Conservation (phyloP, 306 rosid species). For the Cucumis melo region DNA sequence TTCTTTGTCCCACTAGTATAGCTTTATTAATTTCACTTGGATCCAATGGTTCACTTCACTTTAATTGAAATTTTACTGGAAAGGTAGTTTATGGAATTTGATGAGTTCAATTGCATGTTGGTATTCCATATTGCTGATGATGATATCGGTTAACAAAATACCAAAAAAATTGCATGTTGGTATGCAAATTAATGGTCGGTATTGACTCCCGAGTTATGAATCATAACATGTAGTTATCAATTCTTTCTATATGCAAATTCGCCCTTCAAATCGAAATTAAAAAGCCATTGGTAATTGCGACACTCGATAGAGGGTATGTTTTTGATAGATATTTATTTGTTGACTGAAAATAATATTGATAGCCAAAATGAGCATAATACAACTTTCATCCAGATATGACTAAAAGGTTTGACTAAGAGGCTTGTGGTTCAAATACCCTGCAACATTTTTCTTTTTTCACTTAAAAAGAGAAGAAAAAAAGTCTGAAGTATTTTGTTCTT, state of each 20-base stretch:
- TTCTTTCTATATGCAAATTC: background rate
- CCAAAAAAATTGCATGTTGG: background rate
- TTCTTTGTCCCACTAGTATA: background rate
- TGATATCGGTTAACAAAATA: no score
- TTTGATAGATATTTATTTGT: background rate
- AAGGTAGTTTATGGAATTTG: background rate
- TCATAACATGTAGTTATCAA: background rate
- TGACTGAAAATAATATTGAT: background rate
- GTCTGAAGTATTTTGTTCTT: background rate
- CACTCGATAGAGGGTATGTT: background rate
- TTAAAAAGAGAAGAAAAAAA: no score
- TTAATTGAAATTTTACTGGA: background rate
- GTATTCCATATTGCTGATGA: background rate
- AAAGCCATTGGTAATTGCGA: background rate
- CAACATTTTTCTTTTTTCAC: no score
- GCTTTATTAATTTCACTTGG: background rate
- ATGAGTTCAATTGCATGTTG: background rate
- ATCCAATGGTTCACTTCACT: background rate
- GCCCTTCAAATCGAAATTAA: background rate
- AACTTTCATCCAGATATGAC: no score
- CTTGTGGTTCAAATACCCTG: no score
- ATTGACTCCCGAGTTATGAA: background rate
- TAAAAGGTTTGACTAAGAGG: no score
- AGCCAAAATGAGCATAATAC: no score
- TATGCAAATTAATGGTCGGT: background rate